Evolutionary conservation across 169 alveolate genomes (phyloP).

Genomic region (Plasmodium relictum): DNA sequence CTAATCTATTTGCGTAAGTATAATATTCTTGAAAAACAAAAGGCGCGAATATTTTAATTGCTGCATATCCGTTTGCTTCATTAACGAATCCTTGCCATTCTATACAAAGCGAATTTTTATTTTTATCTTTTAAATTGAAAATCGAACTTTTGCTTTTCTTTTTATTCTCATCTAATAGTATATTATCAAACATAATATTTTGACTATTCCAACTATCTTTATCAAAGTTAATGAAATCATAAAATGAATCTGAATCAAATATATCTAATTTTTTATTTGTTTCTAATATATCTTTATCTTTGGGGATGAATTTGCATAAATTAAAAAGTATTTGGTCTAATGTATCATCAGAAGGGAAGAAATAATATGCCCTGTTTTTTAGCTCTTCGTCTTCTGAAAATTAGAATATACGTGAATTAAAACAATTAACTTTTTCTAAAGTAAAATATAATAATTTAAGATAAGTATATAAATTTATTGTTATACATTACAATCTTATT

Average conservation of each 20-base stretch:
- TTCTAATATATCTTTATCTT: slow-evolving; percentile 44
- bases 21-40: slow-evolving; percentile 65
- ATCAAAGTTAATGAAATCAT: slow-evolving; percentile 29
- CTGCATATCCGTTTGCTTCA: slow-evolving; percentile 76
- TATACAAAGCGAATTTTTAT: slow-evolving; percentile 13
- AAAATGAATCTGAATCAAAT: slow-evolving; percentile 5
- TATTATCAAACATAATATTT: slow-evolving; percentile 23
- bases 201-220: slow-evolving; percentile 47
- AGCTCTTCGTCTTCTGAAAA: slow-evolving; percentile 35
- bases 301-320: slow-evolving; percentile 62
- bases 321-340: slow-evolving; percentile 53
- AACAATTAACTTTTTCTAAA: too few species aligned
- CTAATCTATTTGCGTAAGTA: slow-evolving; percentile 61
- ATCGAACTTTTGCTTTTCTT: slow-evolving; percentile 1
- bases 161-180: slow-evolving; percentile 8
- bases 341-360: slow-evolving; percentile 40
- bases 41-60: slow-evolving; percentile 39
- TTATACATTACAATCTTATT: too few species aligned
- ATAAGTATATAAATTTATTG: too few species aligned
- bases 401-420: not conserved
- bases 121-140: slow-evolving; percentile 14
- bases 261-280: not conserved
- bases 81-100: slow-evolving; percentile 74
- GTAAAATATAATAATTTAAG: too few species aligned
- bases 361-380: slow-evolving; percentile 46